phyloP scores from a whole-genome alignment of 495 filamentous ascomycete species.

The Apodospora peruviana region DNA sequence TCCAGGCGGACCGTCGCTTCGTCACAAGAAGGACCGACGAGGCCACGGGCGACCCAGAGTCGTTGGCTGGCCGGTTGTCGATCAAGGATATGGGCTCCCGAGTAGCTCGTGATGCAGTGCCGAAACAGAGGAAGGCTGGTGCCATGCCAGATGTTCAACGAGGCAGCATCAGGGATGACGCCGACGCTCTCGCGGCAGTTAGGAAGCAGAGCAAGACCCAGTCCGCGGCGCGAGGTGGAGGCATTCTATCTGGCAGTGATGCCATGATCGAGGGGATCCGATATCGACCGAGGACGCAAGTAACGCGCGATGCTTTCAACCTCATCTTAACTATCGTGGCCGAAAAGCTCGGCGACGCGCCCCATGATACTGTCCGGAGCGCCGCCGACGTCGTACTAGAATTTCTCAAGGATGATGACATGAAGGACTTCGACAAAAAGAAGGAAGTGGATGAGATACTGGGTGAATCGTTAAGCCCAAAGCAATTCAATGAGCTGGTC shows the following conservation, averaged over 20 bases:
- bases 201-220: constrained; percentile 84
- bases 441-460: constrained; percentile 93
- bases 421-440: constrained; percentile 98
- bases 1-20: constrained; percentile 97
- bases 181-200: constrained; percentile 79
- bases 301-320: constrained; percentile 92
- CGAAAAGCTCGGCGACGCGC: constrained; percentile 84
- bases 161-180: constrained; percentile 74
- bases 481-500: constrained; percentile 94
- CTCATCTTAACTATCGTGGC: constrained; percentile 89
- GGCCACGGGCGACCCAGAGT: constrained; percentile 94
- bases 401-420: constrained; percentile 85
- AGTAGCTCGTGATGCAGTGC: constrained; percentile 70
- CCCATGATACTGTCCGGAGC: constrained; percentile 84
- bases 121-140: constrained; percentile 67
- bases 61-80: constrained; percentile 85
- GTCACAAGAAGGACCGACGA: constrained; percentile 88
- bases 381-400: constrained; percentile 94
- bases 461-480: constrained; percentile 72
- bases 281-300: constrained; percentile 86
- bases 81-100: constrained; percentile 91
- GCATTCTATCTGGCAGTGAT: constrained; percentile 80
- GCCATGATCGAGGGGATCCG: constrained; percentile 73
- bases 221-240: constrained; percentile 63
- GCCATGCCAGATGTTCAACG: constrained; percentile 65